Base-by-base conservation (phyloP, 23 red algal genomes). In the Gracilaria caudata region DNA sequence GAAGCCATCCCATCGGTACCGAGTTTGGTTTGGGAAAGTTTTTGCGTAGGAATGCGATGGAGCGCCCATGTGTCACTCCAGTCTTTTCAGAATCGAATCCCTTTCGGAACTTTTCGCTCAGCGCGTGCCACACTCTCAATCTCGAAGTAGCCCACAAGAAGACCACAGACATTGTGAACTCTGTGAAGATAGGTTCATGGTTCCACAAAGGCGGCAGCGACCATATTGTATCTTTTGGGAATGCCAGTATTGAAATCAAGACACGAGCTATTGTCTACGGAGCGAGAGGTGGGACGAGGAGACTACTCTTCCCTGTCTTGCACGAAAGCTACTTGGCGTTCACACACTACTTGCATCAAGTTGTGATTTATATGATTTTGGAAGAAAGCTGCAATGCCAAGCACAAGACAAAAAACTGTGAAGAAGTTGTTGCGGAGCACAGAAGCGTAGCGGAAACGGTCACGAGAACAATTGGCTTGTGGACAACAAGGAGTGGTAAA, bases 141-240 rank as follows among this genome's bases (percentile, higher is more conserved):
- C 16, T 73, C 11, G 41, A 75, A 32, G 26, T 36, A 74, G 82
- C 38, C 19, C 66, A 71, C 60, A 70, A 29, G 0, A 44, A 35
- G 23, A 3, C 30, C 17, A 72, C 20, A 11, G 82, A 86, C 25
- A 68, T 29, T 41, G 61, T 68, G 20, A 74, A 29, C 9, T 46
- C 33, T 29, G 30, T 86, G 24, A 55, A 56, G 43, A 68, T 86
- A 25, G 41, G 60, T 35, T 72, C 61, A 39, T 86, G 65, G 82
- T 86, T 71, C 51, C 82, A 86, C 47, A 29, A 73, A n/a, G 82
- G 82, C 0, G 82, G 82, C 3, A 58, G 61, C 30, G 65, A 86
- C 28, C 82, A 86, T 25, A 17, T 29, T 19, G 23, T 84, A 32
- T 40, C 82, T 32, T 55, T 68, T 86, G 45, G 82, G 30, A 68